These are phyloP conservation scores for Pyrrhoderma noxium DNA, from an alignment of 1,284 basidiomycete species.

Conservation along the genomic window DNA sequence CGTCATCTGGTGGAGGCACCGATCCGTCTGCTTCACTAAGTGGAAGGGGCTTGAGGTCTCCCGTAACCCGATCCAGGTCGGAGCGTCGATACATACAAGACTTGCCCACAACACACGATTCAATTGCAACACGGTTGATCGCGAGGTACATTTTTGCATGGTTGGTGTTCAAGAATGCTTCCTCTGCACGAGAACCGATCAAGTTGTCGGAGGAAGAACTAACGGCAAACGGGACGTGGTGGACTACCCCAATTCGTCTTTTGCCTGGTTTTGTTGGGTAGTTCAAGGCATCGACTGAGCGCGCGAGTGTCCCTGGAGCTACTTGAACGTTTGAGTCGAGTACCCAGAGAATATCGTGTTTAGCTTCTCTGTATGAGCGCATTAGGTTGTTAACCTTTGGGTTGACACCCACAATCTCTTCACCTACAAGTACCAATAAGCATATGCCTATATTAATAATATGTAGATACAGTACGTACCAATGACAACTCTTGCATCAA, in stretches of 20 bases:
- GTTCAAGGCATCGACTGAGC: slow-evolving; percentile 74
- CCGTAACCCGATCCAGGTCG: slow-evolving; percentile 70
- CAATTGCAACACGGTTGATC: slow-evolving; percentile 81
- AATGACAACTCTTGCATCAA: slow-evolving; percentile 66
- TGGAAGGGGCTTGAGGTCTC: slow-evolving; percentile 32
- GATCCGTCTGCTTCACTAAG: slow-evolving; percentile 22
- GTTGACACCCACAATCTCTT: slow-evolving; percentile 81
- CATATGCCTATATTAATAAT: not conserved
- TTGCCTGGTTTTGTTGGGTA: slow-evolving; percentile 27
- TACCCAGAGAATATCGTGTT: slow-evolving; percentile 92
- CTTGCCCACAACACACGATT: slow-evolving; percentile 97
- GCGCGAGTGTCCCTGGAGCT: slow-evolving; percentile 73
- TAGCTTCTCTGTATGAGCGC: slow-evolving; percentile 72
- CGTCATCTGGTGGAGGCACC: slow-evolving; percentile 26
- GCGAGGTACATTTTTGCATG: slow-evolving; percentile 99
- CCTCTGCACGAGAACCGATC: slow-evolving; percentile 83
- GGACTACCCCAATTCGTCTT: slow-evolving; percentile 76
- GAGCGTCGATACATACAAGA: slow-evolving; percentile 91
- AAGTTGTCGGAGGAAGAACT: slow-evolving; percentile 45
- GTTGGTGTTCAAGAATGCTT: slow-evolving; percentile 92
- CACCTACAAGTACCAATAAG: slow-evolving; percentile 37
- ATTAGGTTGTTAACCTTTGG: slow-evolving; percentile 98
- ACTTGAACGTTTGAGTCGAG: slow-evolving; percentile 90
- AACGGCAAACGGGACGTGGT: slow-evolving; percentile 92
- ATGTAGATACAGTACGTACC: slow-evolving; percentile 42